A percentile compares a stretch with the other conserved stretches of the same genome.
phyloP scores from a whole-genome alignment of 2,329 filamentous ascomycete genomes.

The Teratosphaeria viscida region DNA sequence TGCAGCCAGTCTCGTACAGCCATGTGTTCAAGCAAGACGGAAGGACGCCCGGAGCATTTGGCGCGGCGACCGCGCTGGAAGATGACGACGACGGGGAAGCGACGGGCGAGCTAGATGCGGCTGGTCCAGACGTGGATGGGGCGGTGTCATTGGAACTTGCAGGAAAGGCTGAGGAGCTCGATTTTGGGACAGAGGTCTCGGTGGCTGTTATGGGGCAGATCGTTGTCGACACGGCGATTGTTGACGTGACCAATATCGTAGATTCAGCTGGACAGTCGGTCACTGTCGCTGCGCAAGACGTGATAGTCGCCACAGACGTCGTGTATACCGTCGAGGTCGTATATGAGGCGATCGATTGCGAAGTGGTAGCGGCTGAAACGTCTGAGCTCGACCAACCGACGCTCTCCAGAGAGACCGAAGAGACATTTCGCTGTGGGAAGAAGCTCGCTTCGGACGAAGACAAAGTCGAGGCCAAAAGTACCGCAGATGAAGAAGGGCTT shows the following conservation, averaged over 20 bases:
- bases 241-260: slow-evolving; percentile 26
- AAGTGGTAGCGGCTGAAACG: not conserved
- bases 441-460: not conserved
- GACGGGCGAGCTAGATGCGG: not conserved
- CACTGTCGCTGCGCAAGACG: slow-evolving; percentile 12
- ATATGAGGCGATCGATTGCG: slow-evolving; percentile 3
- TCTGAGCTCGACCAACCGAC: not conserved
- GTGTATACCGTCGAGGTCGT: slow-evolving; percentile 14
- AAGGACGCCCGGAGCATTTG: slow-evolving; percentile 56
- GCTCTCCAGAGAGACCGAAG: not conserved
- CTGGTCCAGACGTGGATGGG: not conserved
- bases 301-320: slow-evolving; percentile 14
- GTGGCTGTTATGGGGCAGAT: slow-evolving; percentile 28
- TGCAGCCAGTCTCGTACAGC: slow-evolving; percentile 63
- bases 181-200: slow-evolving; percentile 3
- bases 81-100: not conserved
- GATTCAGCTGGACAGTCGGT: slow-evolving; percentile 14
- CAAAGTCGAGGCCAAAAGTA: not conserved
- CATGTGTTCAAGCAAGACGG: slow-evolving; percentile 89
- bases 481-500: slow-evolving; percentile 3
- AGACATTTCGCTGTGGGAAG: not conserved
- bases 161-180: not conserved
- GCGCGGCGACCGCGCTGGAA: slow-evolving; percentile 8
- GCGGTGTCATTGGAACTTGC: not conserved
- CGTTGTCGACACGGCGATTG: slow-evolving; percentile 30